Conservation (phyloP, 2,329 filamentous ascomycete genomes). For the Alternaria alternata region DNA sequence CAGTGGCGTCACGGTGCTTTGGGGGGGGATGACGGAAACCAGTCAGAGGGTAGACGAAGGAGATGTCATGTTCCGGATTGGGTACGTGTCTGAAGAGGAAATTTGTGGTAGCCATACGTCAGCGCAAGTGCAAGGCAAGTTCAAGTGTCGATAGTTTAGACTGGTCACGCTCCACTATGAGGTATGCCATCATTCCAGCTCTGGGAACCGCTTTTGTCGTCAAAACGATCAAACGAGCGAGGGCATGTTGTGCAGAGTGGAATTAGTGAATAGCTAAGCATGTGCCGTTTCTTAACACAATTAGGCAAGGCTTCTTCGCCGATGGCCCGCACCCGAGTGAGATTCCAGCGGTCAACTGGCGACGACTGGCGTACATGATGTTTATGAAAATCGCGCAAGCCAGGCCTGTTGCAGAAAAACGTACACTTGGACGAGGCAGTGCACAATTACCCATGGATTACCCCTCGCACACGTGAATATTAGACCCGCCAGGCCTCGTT, state of each 20-base stretch:
- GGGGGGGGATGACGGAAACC: not conserved
- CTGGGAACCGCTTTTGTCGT: too few relatives aligned
- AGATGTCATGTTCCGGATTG: not conserved
- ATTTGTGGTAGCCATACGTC: not conserved
- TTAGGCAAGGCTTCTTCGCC: slow-evolving; percentile 4
- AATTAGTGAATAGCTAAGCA: not conserved
- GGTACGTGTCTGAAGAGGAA: not conserved
- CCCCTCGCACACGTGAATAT: slow-evolving; percentile 18
- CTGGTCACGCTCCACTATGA: not conserved
- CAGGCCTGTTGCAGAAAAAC: slow-evolving; percentile 19
- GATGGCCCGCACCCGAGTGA: slow-evolving; percentile 2
- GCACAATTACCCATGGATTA: slow-evolving; percentile 13
- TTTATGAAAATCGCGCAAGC: slow-evolving; percentile 20
- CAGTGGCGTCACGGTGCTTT: slow-evolving; percentile 18
- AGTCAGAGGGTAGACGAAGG: not conserved
- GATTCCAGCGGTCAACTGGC: slow-evolving; percentile 17
- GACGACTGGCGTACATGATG: slow-evolving; percentile 18
- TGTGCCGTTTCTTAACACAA: slow-evolving; percentile 6
- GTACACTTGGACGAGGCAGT: slow-evolving; percentile 17
- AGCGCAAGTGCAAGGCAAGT: not conserved
- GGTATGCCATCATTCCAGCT: not conserved
- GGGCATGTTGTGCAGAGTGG: not conserved
- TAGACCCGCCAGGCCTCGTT: slow-evolving; percentile 3
- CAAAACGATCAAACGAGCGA: too few relatives aligned
- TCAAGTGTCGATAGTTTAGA: not conserved